These are phyloP conservation scores for Hysterium pulicare DNA, from an alignment of 2,329 filamentous ascomycete species.

Conservation along the genomic window DNA sequence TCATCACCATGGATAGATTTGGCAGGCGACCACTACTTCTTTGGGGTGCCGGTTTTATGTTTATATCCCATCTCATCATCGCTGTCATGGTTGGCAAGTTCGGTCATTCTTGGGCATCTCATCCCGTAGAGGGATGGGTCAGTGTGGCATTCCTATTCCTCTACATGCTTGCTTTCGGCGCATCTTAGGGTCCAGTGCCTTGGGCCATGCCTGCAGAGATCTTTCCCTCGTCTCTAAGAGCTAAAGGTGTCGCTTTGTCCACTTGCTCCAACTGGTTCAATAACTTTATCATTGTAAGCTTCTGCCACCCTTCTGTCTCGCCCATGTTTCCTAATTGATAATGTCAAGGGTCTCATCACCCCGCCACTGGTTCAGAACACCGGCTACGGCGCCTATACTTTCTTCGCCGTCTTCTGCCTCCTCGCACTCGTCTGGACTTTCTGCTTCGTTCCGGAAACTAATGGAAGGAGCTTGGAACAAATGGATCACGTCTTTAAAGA, in stretches of 20 bases:
- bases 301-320: no score
- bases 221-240: conserved; percentile 58
- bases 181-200: conserved; percentile 54
- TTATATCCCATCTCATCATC: conserved; percentile 48
- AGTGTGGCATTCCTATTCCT: conserved; percentile 59
- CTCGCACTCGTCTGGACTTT: conserved; percentile 33
- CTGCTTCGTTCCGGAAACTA: conserved; percentile 35
- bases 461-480: conserved; percentile 32
- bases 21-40: conserved; percentile 41
- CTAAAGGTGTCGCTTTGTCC: conserved; percentile 64
- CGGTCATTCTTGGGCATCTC: conserved; percentile 49
- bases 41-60: conserved; percentile 46
- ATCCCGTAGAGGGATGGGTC: conserved; percentile 53
- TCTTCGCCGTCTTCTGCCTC: conserved; percentile 37
- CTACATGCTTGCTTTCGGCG: conserved; percentile 62
- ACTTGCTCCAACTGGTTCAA: conserved; percentile 63
- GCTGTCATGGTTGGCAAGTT: conserved; percentile 54
- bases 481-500: conserved; percentile 39
- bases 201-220: conserved; percentile 56
- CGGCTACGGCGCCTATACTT: conserved; percentile 42
- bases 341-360: conserved; percentile 64
- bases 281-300: conserved; percentile 62
- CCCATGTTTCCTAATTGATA: no score
- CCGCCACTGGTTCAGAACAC: conserved; percentile 61
- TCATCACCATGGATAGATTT: conserved; percentile 45